phyloP scores from a whole-genome alignment of 495 filamentous ascomycete species.

The Pseudevernia furfuracea region DNA sequence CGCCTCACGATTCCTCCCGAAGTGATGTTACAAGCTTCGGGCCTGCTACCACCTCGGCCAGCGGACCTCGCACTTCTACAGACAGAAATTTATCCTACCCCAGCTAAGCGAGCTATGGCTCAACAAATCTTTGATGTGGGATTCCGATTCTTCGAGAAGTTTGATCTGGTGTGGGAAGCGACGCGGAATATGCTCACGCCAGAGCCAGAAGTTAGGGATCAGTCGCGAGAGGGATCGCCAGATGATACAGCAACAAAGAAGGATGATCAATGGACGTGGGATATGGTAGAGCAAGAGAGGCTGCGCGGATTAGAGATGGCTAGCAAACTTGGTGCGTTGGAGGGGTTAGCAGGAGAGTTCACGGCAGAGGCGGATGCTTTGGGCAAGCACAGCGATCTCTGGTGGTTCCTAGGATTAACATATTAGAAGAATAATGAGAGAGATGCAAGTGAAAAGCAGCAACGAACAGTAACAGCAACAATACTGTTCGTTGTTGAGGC shows the following conservation, averaged over 20 bases:
- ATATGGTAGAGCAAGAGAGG: constrained; percentile 52
- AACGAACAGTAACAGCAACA: neutral
- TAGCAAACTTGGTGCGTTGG: constrained; percentile 41
- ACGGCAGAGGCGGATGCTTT: constrained; percentile 23
- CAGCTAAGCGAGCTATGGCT: constrained; percentile 4
- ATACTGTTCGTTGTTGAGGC: neutral
- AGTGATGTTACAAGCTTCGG: constrained; percentile 58
- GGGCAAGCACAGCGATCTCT: constrained; percentile 22
- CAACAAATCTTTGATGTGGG: constrained; percentile 18
- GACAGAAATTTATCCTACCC: constrained; percentile 12
- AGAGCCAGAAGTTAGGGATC: constrained; percentile 5
- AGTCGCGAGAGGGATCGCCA: constrained; percentile 18
- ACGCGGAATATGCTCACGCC: constrained; percentile 12
- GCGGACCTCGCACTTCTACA: constrained; percentile 20
- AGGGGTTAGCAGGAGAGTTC: constrained; percentile 35
- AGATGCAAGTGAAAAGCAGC: constrained; percentile 2
- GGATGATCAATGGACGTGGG: constrained; percentile 43
- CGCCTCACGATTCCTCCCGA: constrained; percentile 81
- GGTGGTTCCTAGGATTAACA: constrained; percentile 21
- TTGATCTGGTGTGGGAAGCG: constrained; percentile 20
- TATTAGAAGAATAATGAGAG: constrained; percentile 15
- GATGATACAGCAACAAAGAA: constrained; percentile 17
- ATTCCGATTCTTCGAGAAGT: constrained; percentile 16
- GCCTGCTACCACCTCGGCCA: constrained; percentile 54
- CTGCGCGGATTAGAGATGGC: constrained; percentile 46